A percentile compares a stretch with the other conserved stretches of the same genome.
phyloP scores from a whole-genome alignment of 495 filamentous ascomycete species.

The Neurospora sp. region DNA sequence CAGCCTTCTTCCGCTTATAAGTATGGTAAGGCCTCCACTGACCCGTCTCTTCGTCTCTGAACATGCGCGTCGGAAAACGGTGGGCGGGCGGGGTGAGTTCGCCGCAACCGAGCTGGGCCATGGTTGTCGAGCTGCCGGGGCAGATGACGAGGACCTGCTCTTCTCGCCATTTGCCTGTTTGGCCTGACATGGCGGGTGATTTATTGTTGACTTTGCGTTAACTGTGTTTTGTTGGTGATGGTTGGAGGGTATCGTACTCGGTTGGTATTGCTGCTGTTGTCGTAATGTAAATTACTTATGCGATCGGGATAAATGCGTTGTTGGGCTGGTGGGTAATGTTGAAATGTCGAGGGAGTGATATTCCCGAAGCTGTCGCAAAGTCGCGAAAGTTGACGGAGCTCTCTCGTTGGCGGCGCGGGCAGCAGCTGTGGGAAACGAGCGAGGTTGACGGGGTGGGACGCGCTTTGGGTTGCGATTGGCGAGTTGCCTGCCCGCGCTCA shows the following conservation, averaged over 20 bases:
- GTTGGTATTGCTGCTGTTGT: background rate
- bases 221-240: background rate
- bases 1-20: conserved; percentile 54
- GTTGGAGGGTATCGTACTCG: background rate
- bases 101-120: conserved; percentile 85
- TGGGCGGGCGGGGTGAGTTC: conserved; percentile 82
- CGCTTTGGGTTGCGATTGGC: conserved; percentile 1
- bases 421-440: background rate
- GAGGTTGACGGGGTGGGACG: background rate
- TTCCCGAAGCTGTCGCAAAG: background rate
- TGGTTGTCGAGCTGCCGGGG: conserved; percentile 85
- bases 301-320: background rate
- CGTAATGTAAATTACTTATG: background rate
- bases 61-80: conserved; percentile 88
- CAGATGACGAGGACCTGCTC: conserved; percentile 65
- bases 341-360: background rate
- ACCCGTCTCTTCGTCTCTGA: conserved; percentile 64
- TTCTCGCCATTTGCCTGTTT: conserved; percentile 43
- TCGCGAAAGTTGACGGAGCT: background rate
- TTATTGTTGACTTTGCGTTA: background rate
- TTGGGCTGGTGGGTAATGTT: background rate
- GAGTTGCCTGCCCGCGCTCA: background rate
- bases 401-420: background rate
- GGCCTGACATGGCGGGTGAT: conserved; percentile 30
- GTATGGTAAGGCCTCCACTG: conserved; percentile 81